These are phyloP conservation scores for Torulaspora franciscae DNA, from an alignment of 805 yeast genomes.

Conservation along the genomic window DNA sequence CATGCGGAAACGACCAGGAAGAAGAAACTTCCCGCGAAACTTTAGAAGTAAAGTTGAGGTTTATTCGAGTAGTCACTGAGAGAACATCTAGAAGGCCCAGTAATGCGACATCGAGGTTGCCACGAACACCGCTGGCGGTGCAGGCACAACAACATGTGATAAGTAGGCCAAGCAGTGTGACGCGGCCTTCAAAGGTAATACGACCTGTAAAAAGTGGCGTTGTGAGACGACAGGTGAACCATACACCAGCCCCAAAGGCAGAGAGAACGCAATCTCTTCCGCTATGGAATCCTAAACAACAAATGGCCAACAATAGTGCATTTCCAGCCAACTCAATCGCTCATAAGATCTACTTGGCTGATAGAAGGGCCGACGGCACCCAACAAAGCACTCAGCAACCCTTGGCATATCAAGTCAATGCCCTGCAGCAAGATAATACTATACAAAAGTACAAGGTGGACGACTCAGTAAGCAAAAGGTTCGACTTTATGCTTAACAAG, in stretches of 20 bases:
- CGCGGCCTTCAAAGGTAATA: constrained; percentile 7
- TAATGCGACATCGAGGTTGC: constrained; percentile 4
- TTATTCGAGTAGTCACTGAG: constrained; percentile 26
- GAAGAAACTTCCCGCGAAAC: constrained; percentile 23
- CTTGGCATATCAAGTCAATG: constrained; percentile 22
- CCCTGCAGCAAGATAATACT: constrained; percentile 28
- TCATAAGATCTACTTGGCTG: constrained; percentile 34
- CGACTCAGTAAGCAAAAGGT: constrained; percentile 33
- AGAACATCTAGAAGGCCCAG: constrained; percentile 11
- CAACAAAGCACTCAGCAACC: constrained; percentile 13
- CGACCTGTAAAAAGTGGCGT: constrained; percentile 12
- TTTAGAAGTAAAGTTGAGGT: constrained; percentile 33
- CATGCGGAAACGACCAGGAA: constrained; percentile 15
- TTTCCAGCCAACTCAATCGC: constrained; percentile 32
- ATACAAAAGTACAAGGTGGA: constrained; percentile 26
- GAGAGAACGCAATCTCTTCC: constrained; percentile 44
- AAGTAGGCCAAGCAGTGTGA: background rate
- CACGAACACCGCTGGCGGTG: constrained; percentile 5
- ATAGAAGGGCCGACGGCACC: constrained; percentile 26
- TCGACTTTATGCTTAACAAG: constrained; percentile 34
- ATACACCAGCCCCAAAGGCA: constrained; percentile 45
- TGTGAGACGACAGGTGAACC: constrained; percentile 37
- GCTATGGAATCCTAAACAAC: constrained; percentile 30
- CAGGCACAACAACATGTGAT: constrained; percentile 1
- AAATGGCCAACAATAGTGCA: constrained; percentile 13